Evolutionary conservation across 2,329 filamentous ascomycete genomes (phyloP), one percentile per base, ranked within the genome.

Genomic region (Alternaria triticimaculans): DNA sequence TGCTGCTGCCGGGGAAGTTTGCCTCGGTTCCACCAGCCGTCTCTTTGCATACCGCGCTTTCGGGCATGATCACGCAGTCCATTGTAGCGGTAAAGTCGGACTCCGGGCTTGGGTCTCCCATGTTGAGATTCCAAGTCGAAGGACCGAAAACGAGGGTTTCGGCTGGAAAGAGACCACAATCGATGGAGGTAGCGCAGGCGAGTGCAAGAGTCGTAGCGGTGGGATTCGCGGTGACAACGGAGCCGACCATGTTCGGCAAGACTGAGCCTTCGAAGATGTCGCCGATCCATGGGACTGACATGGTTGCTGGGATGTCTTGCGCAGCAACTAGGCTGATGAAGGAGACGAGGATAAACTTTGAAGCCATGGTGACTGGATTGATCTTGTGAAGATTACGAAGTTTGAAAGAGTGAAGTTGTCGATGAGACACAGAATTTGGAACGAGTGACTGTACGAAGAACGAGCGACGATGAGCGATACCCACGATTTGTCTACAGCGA

Each of bases 1-100:
- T 75, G 25, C 62, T 69, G 11, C 55, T 62, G 6, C 75, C 73
- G 3, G 74, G 73, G 44, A 65, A 67, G 46, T 76, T 76, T 2
- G 74, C 74, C 28, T 71, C 68, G 9, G 51, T 56, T n/a, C 73
- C 75, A 23, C 68, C 65, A 9, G 65, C 67, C 12, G 55, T 70
- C 45, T 73, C 65, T 48, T 60, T 67, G 68, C 75, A 77, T 15
- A 72, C 60, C 3, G 67, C 69, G 20, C 33, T 63, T 8, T 63
- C 41, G 4, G 57, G 33, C 33, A 37, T 60, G 8, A 74, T 20
- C 3, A 55, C 55, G 51, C 74, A 76, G 49, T 71, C 68, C 49
- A 62, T 61, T 12, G 65, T 74, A 15, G 62, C 59, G 10, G 70
- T 72, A 61, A 75, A 75, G 51, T 64, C 51, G 58, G 48, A 58